Percentiles rank a stretch among this genome's conserved stretches.
phyloP scores from a whole-genome alignment of 306 rosid genomes.

The Vigna unguiculata region DNA sequence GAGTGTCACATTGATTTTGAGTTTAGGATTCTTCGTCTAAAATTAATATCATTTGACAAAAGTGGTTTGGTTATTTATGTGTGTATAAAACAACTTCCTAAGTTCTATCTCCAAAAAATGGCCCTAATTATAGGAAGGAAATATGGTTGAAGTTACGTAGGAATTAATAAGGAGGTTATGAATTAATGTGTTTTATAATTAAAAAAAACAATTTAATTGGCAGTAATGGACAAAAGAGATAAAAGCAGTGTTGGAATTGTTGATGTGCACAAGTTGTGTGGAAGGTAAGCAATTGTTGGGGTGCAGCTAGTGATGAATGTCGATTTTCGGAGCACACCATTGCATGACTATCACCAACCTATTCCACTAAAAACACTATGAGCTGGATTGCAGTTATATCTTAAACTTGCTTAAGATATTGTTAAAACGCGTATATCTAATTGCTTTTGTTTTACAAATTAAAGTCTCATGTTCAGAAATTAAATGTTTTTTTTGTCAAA shows the following conservation, averaged over 20 bases:
- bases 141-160: not conserved
- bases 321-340: not conserved
- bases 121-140: conserved; percentile 4
- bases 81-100: not conserved
- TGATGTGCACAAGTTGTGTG: not conserved
- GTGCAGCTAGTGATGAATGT: not conserved
- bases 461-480: too few species aligned
- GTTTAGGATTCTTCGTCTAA: not conserved
- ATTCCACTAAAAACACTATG: not conserved
- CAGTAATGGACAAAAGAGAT: too few species aligned
- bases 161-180: not conserved
- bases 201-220: not conserved
- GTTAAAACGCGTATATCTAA: not conserved
- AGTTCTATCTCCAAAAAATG: not conserved
- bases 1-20: not conserved
- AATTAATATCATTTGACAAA: not conserved
- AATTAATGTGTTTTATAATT: not conserved
- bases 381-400: conserved; percentile 13
- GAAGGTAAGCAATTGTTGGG: conserved; percentile 6
- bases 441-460: not conserved
- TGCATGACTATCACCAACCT: not conserved
- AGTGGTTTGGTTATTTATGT: not conserved
- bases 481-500: too few species aligned
- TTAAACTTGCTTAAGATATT: not conserved
- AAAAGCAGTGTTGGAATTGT: not conserved